phyloP scores from a whole-genome alignment of 208 protist genomes.

The Leishmania amazonensis region DNA sequence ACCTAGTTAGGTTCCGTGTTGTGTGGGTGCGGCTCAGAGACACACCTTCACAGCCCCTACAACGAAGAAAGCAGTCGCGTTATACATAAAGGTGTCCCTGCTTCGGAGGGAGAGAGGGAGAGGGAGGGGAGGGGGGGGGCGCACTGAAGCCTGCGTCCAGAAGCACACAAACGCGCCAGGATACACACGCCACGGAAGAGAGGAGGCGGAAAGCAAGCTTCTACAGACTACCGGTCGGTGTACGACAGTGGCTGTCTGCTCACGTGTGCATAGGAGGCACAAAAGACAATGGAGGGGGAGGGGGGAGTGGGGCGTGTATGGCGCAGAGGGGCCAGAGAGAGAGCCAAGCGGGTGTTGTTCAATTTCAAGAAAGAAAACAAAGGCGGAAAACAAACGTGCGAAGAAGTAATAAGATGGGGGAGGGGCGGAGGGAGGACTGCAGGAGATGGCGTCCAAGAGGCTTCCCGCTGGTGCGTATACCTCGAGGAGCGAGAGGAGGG shows the following conservation, averaged over 20 bases:
- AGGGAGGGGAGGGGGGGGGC: background rate
- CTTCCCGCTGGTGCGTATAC: background rate
- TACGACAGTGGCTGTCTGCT: background rate
- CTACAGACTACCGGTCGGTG: background rate
- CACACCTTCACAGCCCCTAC: background rate
- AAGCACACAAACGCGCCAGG: background rate
- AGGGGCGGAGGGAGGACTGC: background rate
- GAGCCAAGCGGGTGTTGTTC: background rate
- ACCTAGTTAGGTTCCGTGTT: background rate
- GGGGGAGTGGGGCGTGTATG: no score
- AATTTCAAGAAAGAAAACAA: background rate
- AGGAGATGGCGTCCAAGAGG: background rate
- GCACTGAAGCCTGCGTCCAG: background rate
- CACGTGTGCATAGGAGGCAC: background rate
- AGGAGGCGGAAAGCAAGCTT: background rate
- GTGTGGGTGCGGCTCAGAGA: background rate
- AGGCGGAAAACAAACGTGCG: background rate
- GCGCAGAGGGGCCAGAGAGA: background rate
- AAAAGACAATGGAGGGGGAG: background rate
- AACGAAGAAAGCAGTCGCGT: background rate
- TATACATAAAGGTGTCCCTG: background rate
- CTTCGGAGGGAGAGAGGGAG: background rate
- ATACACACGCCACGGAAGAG: background rate
- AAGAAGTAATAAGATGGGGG: background rate
- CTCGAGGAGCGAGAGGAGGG: background rate